A percentile compares a stretch with the other conserved stretches of the same genome.
phyloP scores from a whole-genome alignment of 2,329 filamentous ascomycete genomes.

The Talaromyces islandicus region DNA sequence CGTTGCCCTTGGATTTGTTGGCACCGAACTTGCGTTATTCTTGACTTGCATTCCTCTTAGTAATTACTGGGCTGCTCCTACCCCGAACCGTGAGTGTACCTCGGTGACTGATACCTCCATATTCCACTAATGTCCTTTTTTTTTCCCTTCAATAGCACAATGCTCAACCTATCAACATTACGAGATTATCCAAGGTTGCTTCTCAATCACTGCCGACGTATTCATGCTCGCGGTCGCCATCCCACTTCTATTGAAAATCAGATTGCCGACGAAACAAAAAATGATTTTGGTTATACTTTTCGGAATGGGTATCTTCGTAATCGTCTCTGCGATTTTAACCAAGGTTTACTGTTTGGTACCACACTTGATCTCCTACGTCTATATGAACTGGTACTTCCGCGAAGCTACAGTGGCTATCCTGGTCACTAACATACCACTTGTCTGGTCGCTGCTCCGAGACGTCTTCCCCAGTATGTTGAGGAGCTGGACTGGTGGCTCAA shows the following conservation, averaged over 20 bases:
- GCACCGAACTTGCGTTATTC: constrained; percentile 46
- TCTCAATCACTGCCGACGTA: constrained; percentile 41
- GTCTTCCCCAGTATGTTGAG: constrained; percentile 38
- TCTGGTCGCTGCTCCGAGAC: constrained; percentile 47
- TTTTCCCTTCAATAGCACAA: constrained; percentile 24
- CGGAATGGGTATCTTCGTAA: constrained; percentile 41
- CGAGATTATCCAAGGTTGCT: constrained; percentile 39
- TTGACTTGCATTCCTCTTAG: constrained; percentile 46
- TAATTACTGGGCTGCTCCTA: constrained; percentile 49
- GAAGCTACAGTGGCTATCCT: constrained; percentile 41
- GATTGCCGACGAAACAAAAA: constrained; percentile 37
- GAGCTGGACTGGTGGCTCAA: constrained; percentile 34
- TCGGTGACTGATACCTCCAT: background rate
- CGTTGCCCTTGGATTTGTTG: constrained; percentile 41
- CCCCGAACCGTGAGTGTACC: constrained; percentile 23
- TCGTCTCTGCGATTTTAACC: constrained; percentile 45
- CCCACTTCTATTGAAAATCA: constrained; percentile 36
- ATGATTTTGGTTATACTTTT: constrained; percentile 38
- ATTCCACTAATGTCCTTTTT: background rate
- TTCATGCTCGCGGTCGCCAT: constrained; percentile 39
- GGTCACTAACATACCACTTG: constrained; percentile 47
- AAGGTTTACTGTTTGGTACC: constrained; percentile 44
- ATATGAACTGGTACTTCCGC: constrained; percentile 46
- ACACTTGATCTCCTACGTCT: constrained; percentile 34
- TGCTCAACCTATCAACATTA: constrained; percentile 41